phyloP scores from a whole-genome alignment of 257 asterid species.

The Parsonsia alboflavescens region DNA sequence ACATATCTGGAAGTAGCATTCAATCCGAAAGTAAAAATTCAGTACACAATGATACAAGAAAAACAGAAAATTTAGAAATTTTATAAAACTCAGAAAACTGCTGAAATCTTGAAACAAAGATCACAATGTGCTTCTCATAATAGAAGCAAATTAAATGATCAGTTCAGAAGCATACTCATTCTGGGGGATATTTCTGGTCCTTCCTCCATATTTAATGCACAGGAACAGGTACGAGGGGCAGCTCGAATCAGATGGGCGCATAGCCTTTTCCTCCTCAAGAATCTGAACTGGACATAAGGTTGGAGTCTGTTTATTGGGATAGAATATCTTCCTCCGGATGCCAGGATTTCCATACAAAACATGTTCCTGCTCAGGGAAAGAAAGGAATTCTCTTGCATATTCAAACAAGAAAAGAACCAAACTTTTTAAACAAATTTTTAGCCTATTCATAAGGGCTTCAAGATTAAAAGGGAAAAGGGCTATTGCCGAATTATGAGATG shows the following conservation, averaged over 20 bases:
- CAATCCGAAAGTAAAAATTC: background rate
- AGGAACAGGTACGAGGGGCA: conserved; percentile 28
- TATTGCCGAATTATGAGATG: background rate
- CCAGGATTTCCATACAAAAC: conserved; percentile 25
- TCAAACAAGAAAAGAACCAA: background rate
- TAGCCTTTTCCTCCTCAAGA: conserved; percentile 30
- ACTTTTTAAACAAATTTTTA: background rate
- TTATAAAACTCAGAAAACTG: background rate
- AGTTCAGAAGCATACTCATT: conserved; percentile 12
- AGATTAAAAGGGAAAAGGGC: background rate
- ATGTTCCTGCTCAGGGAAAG: conserved; percentile 19
- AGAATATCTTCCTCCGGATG: conserved; percentile 24
- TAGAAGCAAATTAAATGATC: background rate
- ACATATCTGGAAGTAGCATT: conserved; percentile 21
- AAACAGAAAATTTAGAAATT: background rate
- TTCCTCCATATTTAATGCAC: conserved; percentile 35
- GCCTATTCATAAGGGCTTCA: background rate
- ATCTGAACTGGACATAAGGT: conserved; percentile 28
- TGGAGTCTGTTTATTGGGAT: conserved; percentile 24
- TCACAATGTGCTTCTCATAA: background rate
- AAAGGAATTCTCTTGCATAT: background rate
- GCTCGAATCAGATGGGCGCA: conserved; percentile 26
- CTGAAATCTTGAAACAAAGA: background rate
- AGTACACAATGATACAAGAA: background rate
- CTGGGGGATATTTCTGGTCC: conserved; percentile 33